These are phyloP conservation scores for Macadamia tetraphylla DNA, from an alignment of 164 flowering plant genomes.

Conservation along the genomic window DNA sequence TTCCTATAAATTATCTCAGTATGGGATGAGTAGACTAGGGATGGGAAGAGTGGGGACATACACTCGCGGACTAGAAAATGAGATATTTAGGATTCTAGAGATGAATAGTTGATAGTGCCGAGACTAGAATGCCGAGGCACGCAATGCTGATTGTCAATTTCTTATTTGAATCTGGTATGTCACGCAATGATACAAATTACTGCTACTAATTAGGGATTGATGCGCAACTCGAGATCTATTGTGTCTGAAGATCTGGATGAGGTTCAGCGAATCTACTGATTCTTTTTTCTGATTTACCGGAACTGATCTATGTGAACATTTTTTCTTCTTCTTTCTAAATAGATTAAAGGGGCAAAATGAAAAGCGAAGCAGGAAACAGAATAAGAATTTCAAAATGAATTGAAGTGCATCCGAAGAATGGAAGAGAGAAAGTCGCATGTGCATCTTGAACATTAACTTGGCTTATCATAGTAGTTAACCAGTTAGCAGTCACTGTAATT, in stretches of 20 bases:
- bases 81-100: neutral
- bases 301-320: too few relatives aligned
- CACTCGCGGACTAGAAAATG: neutral
- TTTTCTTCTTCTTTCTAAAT: too few relatives aligned
- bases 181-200: neutral
- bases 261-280: slow-evolving; percentile 2
- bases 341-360: too few relatives aligned
- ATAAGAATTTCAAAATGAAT: too few relatives aligned
- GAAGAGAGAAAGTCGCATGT: too few relatives aligned
- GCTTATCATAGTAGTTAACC: too few relatives aligned
- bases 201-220: neutral
- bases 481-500: too few relatives aligned
- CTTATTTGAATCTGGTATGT: neutral
- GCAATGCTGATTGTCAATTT: too few relatives aligned
- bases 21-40: neutral
- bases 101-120: neutral
- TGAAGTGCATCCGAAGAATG: too few relatives aligned
- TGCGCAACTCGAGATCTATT: neutral
- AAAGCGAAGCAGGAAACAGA: too few relatives aligned
- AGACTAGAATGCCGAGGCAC: too few relatives aligned
- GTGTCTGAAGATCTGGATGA: neutral
- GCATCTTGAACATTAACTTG: too few relatives aligned
- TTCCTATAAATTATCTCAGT: neutral
- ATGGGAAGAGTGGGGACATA: neutral
- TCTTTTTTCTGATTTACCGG: neutral